A percentile compares a stretch with the other conserved stretches of the same genome.
phyloP scores from a whole-genome alignment of 257 asterid genomes.

The Asclepias syriaca region DNA sequence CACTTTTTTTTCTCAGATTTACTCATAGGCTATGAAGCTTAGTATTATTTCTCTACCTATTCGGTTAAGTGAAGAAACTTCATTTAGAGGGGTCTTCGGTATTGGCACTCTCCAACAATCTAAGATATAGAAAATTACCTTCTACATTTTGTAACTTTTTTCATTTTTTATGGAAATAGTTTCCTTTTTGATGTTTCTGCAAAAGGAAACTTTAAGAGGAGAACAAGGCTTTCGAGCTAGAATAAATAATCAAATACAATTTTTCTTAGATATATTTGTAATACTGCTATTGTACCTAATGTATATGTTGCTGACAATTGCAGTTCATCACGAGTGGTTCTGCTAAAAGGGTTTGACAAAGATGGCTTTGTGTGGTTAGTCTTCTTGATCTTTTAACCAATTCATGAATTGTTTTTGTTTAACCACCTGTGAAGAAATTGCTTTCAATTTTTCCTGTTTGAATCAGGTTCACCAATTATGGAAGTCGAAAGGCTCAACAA shows the following conservation, averaged over 20 bases:
- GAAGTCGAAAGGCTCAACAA: conserved; percentile 38
- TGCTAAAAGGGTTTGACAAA: conserved; percentile 37
- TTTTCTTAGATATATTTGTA: background rate
- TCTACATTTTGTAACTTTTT: background rate
- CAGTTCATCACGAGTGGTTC: conserved; percentile 49
- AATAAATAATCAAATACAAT: background rate
- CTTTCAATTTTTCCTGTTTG: background rate
- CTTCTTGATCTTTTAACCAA: conserved; percentile 8
- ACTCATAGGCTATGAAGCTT: background rate
- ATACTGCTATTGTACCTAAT: background rate
- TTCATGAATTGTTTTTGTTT: background rate
- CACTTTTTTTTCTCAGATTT: background rate
- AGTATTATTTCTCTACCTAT: background rate
- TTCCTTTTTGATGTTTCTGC: background rate
- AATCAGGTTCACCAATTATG: conserved; percentile 43
- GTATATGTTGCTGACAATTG: conserved; percentile 2
- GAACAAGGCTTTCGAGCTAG: background rate
- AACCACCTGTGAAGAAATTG: background rate
- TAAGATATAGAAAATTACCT: background rate
- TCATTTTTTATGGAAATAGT: background rate
- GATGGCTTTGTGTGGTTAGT: conserved; percentile 54
- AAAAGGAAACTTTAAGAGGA: background rate
- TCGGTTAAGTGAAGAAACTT: background rate
- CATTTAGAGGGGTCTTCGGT: background rate
- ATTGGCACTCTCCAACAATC: background rate